Evolutionary conservation across 2,329 filamentous ascomycete genomes (phyloP).

Genomic region (Colletotrichum costaricense): DNA sequence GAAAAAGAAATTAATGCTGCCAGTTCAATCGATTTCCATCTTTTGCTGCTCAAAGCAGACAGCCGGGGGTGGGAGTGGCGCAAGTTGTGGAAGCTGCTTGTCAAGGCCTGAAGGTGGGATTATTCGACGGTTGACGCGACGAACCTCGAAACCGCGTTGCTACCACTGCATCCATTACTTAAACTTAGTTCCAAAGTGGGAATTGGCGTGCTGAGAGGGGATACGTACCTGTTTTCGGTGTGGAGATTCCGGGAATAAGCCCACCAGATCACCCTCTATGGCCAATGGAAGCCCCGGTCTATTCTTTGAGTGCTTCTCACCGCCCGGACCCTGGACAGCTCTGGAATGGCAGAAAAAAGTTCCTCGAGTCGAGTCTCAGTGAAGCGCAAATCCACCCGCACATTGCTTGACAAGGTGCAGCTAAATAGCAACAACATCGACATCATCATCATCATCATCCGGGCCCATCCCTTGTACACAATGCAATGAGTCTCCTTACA

Average conservation of each 20-base stretch:
- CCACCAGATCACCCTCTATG: not conserved
- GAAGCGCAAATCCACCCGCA: not conserved
- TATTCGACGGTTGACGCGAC: constrained; percentile 17
- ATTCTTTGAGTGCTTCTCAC: not conserved
- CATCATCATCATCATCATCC: not conserved
- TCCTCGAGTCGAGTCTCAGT: not conserved
- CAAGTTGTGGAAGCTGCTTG: not conserved
- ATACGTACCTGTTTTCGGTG: not conserved
- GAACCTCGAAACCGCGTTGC: constrained; percentile 29
- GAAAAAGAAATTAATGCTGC: too few species aligned
- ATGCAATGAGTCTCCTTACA: constrained; percentile 37
- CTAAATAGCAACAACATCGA: not conserved
- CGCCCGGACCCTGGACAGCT: constrained; percentile 17
- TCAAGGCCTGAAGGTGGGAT: not conserved
- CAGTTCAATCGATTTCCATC: not conserved
- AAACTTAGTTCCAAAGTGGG: not conserved
- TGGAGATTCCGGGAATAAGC: not conserved
- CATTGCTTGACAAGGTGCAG: not conserved
- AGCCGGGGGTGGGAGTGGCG: not conserved
- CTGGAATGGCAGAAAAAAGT: constrained; percentile 34
- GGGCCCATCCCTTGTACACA: constrained; percentile 7
- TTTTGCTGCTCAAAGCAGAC: not conserved
- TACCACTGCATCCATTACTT: not conserved
- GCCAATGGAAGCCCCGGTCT: not conserved
- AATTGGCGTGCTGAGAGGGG: not conserved